phyloP scores from a whole-genome alignment of 2,329 filamentous ascomycete genomes.

The Cytospora leucostoma region DNA sequence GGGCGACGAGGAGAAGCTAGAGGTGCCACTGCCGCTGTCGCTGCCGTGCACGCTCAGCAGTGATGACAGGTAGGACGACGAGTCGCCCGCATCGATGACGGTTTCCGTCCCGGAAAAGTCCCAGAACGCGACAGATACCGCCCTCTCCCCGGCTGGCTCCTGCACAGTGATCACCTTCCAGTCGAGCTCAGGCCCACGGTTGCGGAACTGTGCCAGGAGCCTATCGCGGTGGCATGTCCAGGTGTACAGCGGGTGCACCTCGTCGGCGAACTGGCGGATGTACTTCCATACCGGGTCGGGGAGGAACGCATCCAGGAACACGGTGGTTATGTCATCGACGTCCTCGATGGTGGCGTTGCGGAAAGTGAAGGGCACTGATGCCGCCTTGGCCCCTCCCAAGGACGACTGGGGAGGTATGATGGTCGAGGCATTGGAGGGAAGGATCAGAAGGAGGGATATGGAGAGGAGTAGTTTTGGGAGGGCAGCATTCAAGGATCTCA shows the following conservation, averaged over 20 bases:
- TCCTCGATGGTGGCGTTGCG: constrained; percentile 23
- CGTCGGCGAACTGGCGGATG: constrained; percentile 19
- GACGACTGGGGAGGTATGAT: not conserved
- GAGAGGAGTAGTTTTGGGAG: not conserved
- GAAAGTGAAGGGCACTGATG: constrained; percentile 4
- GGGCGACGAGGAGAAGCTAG: not conserved
- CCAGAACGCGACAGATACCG: constrained; percentile 21
- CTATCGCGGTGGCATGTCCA: constrained; percentile 15
- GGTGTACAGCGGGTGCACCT: constrained; percentile 14
- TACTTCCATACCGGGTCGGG: constrained; percentile 7
- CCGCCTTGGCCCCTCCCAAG: not conserved
- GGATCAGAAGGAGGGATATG: not conserved
- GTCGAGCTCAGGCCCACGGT: not conserved
- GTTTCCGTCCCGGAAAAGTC: not conserved
- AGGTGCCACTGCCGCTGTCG: not conserved
- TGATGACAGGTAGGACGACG: not conserved
- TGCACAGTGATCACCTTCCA: constrained; percentile 18
- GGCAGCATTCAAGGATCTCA: not conserved
- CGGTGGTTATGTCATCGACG: constrained; percentile 21
- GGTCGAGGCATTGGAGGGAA: not conserved
- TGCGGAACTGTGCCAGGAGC: not conserved
- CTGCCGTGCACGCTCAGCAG: not conserved
- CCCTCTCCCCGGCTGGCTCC: constrained; percentile 10
- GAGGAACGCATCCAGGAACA: constrained; percentile 17
- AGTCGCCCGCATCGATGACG: not conserved